Conservation (phyloP, 148 eudicot species). For the Hydrangea macrophylla region DNA sequence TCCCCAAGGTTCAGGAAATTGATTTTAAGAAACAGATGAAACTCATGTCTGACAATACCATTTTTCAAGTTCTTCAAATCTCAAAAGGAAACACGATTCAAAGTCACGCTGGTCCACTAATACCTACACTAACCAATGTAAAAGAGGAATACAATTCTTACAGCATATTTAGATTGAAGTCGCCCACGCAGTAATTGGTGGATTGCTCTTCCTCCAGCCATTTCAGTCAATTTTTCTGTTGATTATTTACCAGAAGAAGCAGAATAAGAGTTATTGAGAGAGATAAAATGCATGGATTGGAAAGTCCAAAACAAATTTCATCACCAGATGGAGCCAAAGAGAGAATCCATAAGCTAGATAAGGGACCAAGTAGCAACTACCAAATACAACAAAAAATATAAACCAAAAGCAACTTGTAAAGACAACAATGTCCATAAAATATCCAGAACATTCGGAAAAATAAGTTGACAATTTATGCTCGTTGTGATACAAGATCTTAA, state of each 20-base stretch:
- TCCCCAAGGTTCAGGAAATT: background rate
- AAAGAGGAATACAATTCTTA: conserved; percentile 16
- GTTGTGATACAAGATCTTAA: too few relatives aligned
- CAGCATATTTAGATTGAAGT: conserved; percentile 40
- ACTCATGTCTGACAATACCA: background rate
- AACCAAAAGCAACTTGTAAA: too few relatives aligned
- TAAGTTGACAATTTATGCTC: too few relatives aligned
- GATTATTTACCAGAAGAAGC: background rate
- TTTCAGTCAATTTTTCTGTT: conserved; percentile 19
- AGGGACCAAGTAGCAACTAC: too few relatives aligned
- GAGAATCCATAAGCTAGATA: too few relatives aligned
- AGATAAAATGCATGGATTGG: too few relatives aligned
- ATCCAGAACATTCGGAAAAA: too few relatives aligned
- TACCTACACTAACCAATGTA: background rate
- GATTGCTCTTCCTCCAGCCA: conserved; percentile 61
- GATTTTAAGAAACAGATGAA: background rate
- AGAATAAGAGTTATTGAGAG: background rate
- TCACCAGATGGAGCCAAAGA: too few relatives aligned
- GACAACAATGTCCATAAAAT: too few relatives aligned
- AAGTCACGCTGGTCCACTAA: background rate
- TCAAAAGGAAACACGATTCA: background rate
- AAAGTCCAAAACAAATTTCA: background rate
- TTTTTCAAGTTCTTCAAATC: background rate
- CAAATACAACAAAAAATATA: too few relatives aligned
- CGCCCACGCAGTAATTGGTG: conserved; percentile 47